phyloP scores from a whole-genome alignment of 345 rosid species.

The Rhodomyrtus tomentosa region DNA sequence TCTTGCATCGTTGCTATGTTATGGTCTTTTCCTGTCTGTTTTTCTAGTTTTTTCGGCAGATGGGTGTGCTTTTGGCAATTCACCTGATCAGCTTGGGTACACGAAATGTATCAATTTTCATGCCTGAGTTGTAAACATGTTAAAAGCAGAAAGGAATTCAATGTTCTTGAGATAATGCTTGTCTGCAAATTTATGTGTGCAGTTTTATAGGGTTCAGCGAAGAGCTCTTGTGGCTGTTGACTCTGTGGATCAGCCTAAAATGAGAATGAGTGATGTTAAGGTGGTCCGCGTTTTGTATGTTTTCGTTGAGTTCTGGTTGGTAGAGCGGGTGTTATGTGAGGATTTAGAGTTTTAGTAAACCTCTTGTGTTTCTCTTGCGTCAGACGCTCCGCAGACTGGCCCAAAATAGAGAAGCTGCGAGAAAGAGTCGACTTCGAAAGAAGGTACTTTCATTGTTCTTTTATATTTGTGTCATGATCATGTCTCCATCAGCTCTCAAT shows the following conservation, averaged over 20 bases:
- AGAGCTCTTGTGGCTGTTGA: constrained; percentile 35
- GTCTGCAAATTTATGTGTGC: neutral
- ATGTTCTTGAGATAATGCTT: neutral
- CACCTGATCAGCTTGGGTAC: neutral
- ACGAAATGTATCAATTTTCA: neutral
- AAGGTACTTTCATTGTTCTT: constrained; percentile 32
- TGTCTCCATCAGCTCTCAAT: neutral
- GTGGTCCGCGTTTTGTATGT: constrained; percentile 11
- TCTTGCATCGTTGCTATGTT: neutral
- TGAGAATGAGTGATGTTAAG: constrained; percentile 53
- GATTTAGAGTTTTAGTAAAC: neutral
- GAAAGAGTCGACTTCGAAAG: constrained; percentile 84
- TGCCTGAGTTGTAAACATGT: neutral
- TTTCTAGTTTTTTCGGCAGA: neutral
- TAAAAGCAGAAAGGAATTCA: neutral
- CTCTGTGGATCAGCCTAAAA: constrained; percentile 51
- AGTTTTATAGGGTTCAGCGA: constrained; percentile 37
- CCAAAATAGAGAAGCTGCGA: constrained; percentile 96
- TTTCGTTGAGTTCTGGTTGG: neutral
- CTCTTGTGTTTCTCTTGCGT: neutral
- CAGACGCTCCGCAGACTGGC: constrained; percentile 79
- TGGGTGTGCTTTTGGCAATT: neutral
- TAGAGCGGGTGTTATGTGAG: neutral
- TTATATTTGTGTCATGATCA: neutral
- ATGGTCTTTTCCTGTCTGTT: neutral